Percentiles rank a stretch among this genome's conserved stretches.
phyloP scores from a whole-genome alignment of 1,284 basidiomycete species.

The Cryptococcus deneoformans region DNA sequence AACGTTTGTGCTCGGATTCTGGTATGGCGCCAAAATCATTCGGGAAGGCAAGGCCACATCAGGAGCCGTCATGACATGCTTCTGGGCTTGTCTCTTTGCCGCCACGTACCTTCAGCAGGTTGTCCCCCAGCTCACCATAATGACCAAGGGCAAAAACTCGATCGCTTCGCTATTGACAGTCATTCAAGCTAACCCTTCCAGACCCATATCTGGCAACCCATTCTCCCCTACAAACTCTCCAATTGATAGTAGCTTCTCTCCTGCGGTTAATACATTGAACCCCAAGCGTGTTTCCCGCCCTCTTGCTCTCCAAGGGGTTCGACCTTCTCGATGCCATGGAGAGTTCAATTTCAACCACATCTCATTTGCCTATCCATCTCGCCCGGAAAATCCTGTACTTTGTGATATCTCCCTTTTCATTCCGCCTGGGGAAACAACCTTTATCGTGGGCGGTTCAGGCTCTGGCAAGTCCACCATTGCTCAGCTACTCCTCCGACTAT shows the following conservation, averaged over 20 bases:
- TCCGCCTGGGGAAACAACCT: conserved; percentile 81
- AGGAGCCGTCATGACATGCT: conserved; percentile 87
- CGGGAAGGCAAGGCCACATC: conserved; percentile 63
- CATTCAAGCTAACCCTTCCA: conserved; percentile 52
- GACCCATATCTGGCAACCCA: conserved; percentile 15
- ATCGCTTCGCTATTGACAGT: conserved; percentile 69
- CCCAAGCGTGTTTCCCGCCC: conserved; percentile 6
- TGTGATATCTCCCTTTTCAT: conserved; percentile 58
- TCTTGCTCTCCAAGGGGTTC: conserved; percentile 11
- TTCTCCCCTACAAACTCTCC: conserved; percentile 2
- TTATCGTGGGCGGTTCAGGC: conserved; percentile 87
- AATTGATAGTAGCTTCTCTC: not conserved
- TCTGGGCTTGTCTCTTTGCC: conserved; percentile 93
- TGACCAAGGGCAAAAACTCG: conserved; percentile 83
- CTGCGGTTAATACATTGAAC: not conserved
- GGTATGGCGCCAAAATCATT: conserved; percentile 89
- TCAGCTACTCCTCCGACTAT: conserved; percentile 75
- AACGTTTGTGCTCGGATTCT: conserved; percentile 97
- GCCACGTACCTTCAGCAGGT: conserved; percentile 80
- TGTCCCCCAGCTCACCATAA: conserved; percentile 70
- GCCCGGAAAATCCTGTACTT: conserved; percentile 53
- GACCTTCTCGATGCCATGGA: conserved; percentile 60
- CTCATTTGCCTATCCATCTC: conserved; percentile 82
- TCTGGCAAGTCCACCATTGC: conserved; percentile 93
- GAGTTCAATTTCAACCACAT: conserved; percentile 75